Base-by-base conservation (phyloP, 225 moss, liverwort and hornwort genomes). In the Sphagnum contortum region DNA sequence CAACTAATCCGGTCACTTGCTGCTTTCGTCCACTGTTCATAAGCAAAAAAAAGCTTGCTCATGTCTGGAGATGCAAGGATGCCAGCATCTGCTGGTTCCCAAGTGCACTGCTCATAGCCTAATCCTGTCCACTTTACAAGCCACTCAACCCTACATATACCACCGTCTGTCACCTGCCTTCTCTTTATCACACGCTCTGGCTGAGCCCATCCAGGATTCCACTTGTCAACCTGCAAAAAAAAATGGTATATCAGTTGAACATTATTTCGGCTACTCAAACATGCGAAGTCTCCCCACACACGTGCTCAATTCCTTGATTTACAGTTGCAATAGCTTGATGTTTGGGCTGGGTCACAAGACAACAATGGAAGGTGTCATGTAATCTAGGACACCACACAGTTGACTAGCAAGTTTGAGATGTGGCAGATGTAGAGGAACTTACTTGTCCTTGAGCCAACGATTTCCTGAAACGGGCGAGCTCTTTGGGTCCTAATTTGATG, bases 81-180 rank as follows among this genome's bases (percentile, higher is more conserved):
- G 49, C 84, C 83, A 57, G 75, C 59, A 12, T 74, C 64, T 64
- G 69, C 79, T 71, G 84, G 75, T 70, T 96, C 96, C 96, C 96
- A 96, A 45, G 92, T 90, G 81, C 96, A 92, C 64, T 73, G 69
- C 61, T 96, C 96, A 64, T 96, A 92, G 58, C 90, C 87, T 49
- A 90, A 70, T 54, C 88, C 90, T 74, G 88, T 89, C 96, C 96
- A 96, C 71, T 96, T 96, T n/a, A 96, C 87, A 73, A 73, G 87
- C 88, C 96, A 96, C 68, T 92, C 87, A 61, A 72, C 6, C 67
- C 78, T 74, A 64, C 65, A 29, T 48, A 65, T 74, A 75, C 68
- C 72, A 57, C 63, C 59, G 2, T 48, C 62, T 61, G 50, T 63
- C 44, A 60, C 13, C 6, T 14, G 67, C 65, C 79, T 81, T 68